Conservation (phyloP, 2,329 filamentous ascomycete genomes). For the Beauveria sp. region DNA sequence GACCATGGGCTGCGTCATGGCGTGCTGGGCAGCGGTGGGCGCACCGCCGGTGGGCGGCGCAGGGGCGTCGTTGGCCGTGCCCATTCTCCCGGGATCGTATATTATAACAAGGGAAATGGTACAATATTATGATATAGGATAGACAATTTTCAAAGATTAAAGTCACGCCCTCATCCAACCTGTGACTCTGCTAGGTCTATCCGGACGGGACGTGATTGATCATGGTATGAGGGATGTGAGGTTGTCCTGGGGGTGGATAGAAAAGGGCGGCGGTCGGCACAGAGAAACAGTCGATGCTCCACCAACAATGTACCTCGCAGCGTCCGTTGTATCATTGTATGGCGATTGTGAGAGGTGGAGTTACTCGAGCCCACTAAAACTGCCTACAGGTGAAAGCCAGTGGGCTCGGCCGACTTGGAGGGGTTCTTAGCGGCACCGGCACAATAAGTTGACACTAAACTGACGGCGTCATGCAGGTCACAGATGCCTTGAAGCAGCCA, state of each 20-base stretch:
- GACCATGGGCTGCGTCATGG: slow-evolving; percentile 28
- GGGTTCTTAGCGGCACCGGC: not conserved
- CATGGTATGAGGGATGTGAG: slow-evolving; percentile 2
- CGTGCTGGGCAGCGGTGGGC: not conserved
- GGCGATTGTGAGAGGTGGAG: too few species aligned
- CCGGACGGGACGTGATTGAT: slow-evolving; percentile 12
- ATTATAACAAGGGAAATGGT: slow-evolving; percentile 7
- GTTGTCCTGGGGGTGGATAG: not conserved
- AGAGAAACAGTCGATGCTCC: not conserved
- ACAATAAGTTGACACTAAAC: not conserved
- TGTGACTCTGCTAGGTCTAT: slow-evolving; percentile 5
- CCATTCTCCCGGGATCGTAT: slow-evolving; percentile 17
- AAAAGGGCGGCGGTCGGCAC: slow-evolving; percentile 6
- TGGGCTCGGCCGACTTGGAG: not conserved
- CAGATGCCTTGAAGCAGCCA: not conserved
- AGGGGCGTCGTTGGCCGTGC: slow-evolving; percentile 19
- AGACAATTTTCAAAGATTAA: not conserved
- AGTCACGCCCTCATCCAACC: slow-evolving; percentile 21
- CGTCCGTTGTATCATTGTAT: too few species aligned
- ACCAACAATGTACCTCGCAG: not conserved
- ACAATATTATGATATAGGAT: not conserved
- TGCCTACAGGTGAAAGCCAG: not conserved
- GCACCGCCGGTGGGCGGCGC: slow-evolving; percentile 27
- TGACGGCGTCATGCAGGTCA: not conserved
- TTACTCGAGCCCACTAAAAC: not conserved